phyloP scores from a whole-genome alignment of 495 filamentous ascomycete species.

The Penicillium daleae region DNA sequence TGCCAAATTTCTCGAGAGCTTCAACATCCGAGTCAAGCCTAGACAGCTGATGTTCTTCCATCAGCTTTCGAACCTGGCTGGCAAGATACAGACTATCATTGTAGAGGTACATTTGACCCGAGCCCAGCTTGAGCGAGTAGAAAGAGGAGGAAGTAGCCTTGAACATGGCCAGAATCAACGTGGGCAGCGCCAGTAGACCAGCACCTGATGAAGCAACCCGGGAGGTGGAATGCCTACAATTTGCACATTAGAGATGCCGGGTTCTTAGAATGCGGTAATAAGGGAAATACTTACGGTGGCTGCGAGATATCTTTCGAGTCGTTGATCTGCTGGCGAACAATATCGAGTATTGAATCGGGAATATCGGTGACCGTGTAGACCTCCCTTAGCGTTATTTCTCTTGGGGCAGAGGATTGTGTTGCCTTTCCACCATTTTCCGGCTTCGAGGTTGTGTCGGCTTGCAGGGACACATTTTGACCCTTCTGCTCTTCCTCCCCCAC shows the following conservation, averaged over 20 bases:
- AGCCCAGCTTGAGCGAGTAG: slow-evolving; percentile 64
- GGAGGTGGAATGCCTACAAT: slow-evolving; percentile 46
- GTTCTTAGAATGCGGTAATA: no score
- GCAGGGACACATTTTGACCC: slow-evolving; percentile 20
- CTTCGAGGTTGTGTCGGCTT: slow-evolving; percentile 20
- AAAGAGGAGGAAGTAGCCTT: slow-evolving; percentile 82
- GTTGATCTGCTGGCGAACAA: slow-evolving; percentile 68
- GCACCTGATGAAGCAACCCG: slow-evolving; percentile 71
- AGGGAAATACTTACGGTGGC: slow-evolving; percentile 49
- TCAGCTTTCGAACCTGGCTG: slow-evolving; percentile 66
- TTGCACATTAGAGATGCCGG: neutral
- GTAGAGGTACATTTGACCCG: slow-evolving; percentile 90
- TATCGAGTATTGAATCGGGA: slow-evolving; percentile 72
- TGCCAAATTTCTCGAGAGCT: slow-evolving; percentile 75
- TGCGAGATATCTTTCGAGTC: slow-evolving; percentile 68
- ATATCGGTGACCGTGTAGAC: slow-evolving; percentile 85
- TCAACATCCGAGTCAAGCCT: slow-evolving; percentile 71
- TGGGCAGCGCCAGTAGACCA: slow-evolving; percentile 79
- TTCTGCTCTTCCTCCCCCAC: slow-evolving; percentile 40
- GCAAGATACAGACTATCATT: slow-evolving; percentile 86
- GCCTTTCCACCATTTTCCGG: slow-evolving; percentile 20
- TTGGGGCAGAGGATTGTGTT: slow-evolving; percentile 32
- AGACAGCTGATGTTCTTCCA: slow-evolving; percentile 52
- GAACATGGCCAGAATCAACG: slow-evolving; percentile 86
- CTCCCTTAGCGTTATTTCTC: slow-evolving; percentile 79